These are phyloP conservation scores for Lachnellula occidentalis DNA, from an alignment of 2,329 filamentous ascomycete species.

Conservation along the genomic window DNA sequence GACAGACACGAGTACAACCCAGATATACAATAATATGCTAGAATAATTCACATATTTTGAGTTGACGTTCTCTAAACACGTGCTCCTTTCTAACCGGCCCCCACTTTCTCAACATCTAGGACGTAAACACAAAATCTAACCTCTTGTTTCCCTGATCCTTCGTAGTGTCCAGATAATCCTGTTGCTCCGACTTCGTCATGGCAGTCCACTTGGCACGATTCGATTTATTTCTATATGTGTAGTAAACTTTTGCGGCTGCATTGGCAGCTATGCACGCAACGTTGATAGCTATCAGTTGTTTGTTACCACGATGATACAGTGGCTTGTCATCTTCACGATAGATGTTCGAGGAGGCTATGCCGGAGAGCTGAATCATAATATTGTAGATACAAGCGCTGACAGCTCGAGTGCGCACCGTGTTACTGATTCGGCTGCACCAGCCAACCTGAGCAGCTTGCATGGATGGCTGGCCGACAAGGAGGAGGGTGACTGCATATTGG, in stretches of 20 bases:
- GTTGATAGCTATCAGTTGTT: slow-evolving; percentile 47
- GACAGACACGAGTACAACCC: too few relatives aligned
- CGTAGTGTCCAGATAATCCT: slow-evolving; percentile 32
- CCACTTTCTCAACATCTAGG: too few relatives aligned
- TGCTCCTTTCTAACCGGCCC: too few relatives aligned
- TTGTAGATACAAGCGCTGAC: slow-evolving; percentile 61
- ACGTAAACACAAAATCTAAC: slow-evolving; percentile 35
- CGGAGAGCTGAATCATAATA: slow-evolving; percentile 37
- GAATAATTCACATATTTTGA: too few relatives aligned
- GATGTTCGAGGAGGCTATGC: slow-evolving; percentile 37
- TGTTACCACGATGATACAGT: slow-evolving; percentile 53
- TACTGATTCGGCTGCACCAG: slow-evolving; percentile 52
- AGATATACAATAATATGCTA: too few relatives aligned
- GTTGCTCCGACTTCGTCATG: slow-evolving; percentile 38
- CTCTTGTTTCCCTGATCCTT: slow-evolving; percentile 35
- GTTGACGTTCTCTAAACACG: too few relatives aligned
- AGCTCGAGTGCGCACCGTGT: slow-evolving; percentile 55
- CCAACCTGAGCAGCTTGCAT: slow-evolving; percentile 31
- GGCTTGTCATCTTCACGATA: slow-evolving; percentile 47
- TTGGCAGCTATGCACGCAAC: slow-evolving; percentile 43
- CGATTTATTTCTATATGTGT: slow-evolving; percentile 39
- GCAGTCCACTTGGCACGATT: slow-evolving; percentile 39
- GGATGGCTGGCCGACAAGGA: slow-evolving; percentile 26
- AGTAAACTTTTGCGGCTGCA: slow-evolving; percentile 44
- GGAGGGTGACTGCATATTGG: slow-evolving; percentile 33